phyloP scores from a whole-genome alignment of 768 basidiomycete species.

The Collybiopsis luxurians region DNA sequence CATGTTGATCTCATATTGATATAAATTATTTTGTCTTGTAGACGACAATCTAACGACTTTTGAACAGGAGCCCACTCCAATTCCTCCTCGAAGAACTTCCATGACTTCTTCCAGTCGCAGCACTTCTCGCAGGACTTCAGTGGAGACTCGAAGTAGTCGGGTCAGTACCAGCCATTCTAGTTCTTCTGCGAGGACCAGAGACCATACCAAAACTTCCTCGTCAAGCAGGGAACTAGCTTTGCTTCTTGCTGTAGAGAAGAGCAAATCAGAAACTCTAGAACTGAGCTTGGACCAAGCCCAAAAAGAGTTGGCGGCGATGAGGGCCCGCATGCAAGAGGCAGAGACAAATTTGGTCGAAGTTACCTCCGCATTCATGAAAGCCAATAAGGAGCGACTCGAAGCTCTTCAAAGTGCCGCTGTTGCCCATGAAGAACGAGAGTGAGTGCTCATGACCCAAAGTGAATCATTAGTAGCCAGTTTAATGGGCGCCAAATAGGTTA shows the following conservation, averaged over 20 bases:
- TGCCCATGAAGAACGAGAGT: slow-evolving; percentile 4
- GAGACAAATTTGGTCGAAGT: slow-evolving; percentile 39
- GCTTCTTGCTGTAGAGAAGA: slow-evolving; percentile 38
- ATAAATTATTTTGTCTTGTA: background rate
- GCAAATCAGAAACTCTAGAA: slow-evolving; percentile 30
- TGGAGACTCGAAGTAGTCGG: background rate
- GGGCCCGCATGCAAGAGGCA: slow-evolving; percentile 41
- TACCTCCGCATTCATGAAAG: slow-evolving; percentile 37
- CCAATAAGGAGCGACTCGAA: slow-evolving; percentile 35
- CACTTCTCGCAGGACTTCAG: slow-evolving; percentile 1
- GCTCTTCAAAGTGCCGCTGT: slow-evolving; percentile 16
- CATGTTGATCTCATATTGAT: too few species aligned
- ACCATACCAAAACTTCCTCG: slow-evolving; percentile 20
- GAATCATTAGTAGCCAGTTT: background rate
- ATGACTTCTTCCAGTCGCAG: background rate
- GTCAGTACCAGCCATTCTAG: slow-evolving; percentile 23
- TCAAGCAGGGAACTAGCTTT: slow-evolving; percentile 38
- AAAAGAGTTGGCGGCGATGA: slow-evolving; percentile 40
- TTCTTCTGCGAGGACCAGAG: slow-evolving; percentile 57
- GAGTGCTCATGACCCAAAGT: background rate
- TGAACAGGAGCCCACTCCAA: background rate
- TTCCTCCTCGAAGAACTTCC: slow-evolving; percentile 4
- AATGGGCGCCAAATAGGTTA: slow-evolving; percentile 19
- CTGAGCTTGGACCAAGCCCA: slow-evolving; percentile 32
- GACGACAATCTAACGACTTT: background rate